A percentile compares a stretch with the other conserved stretches of the same genome.
These are phyloP conservation scores for Melocanna baccifera DNA, from an alignment of 176 grass and related monocot species.

Conservation along the genomic window DNA sequence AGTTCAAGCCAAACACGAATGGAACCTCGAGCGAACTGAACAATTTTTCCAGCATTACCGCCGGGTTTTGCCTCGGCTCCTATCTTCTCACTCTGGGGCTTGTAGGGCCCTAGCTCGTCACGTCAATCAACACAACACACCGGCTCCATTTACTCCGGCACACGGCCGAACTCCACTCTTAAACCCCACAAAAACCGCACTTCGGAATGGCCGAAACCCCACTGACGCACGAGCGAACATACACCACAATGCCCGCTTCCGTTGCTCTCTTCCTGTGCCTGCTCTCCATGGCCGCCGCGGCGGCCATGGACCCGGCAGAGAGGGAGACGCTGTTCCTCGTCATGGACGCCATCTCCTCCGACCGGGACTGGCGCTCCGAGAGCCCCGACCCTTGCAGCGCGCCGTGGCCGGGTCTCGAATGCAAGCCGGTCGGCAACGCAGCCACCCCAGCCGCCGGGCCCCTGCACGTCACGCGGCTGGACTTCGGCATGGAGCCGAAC, in stretches of 20 bases:
- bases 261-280: slow-evolving; percentile 19
- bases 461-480: slow-evolving; percentile 82
- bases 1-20: too few relatives aligned
- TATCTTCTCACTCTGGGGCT: too few relatives aligned
- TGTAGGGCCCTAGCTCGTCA: slow-evolving; percentile 3
- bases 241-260: neutral
- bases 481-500: slow-evolving; percentile 81
- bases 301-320: slow-evolving; percentile 56
- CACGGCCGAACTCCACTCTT: neutral
- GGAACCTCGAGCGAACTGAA: too few relatives aligned
- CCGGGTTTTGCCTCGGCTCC: too few relatives aligned
- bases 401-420: slow-evolving; percentile 87
- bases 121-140: slow-evolving; percentile 29
- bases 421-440: slow-evolving; percentile 47
- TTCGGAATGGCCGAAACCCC: neutral
- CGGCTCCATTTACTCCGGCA: neutral
- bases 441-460: neutral
- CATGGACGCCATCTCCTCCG: slow-evolving; percentile 87
- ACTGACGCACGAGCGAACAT: neutral
- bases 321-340: slow-evolving; percentile 68
- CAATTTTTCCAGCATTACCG: too few relatives aligned
- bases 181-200: neutral
- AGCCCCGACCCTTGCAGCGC: slow-evolving; percentile 70
- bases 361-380: slow-evolving; percentile 74
- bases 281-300: slow-evolving; percentile 7